Evolutionary conservation across 805 yeast genomes (phyloP).

Genomic region (Isabelozyma rhagii): DNA sequence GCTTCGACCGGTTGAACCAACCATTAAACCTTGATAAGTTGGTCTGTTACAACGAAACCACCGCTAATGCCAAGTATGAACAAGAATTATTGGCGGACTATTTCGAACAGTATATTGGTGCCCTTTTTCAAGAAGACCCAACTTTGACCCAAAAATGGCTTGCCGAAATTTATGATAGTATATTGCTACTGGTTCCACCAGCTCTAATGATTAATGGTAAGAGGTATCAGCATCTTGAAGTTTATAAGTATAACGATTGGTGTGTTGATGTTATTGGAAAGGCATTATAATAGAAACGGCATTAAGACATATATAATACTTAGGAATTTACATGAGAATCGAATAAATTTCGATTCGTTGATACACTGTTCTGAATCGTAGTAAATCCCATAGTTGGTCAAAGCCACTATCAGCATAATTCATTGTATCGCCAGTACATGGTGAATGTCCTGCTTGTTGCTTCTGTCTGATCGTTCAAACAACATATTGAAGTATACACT

Average conservation of each 20-base stretch:
- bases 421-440: no score
- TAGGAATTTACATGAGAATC: no score
- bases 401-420: no score
- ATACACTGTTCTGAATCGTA: no score
- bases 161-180: slow-evolving; percentile 24
- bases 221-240: slow-evolving; percentile 9
- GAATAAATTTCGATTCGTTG: no score
- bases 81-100: slow-evolving; percentile 42
- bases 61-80: slow-evolving; percentile 19
- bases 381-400: no score
- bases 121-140: slow-evolving; percentile 36
- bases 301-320: neutral
- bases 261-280: slow-evolving; percentile 34
- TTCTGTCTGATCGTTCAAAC: no score
- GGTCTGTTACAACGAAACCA: neutral
- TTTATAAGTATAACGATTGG: slow-evolving; percentile 26
- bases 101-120: slow-evolving; percentile 43
- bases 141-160: slow-evolving; percentile 33
- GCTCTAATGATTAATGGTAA: neutral
- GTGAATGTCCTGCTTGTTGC: no score
- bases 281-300: neutral
- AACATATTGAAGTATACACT: neutral
- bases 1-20: slow-evolving; percentile 10
- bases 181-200: slow-evolving; percentile 24
- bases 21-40: neutral